These are phyloP conservation scores for Talaromyces marneffei DNA, from an alignment of 2,329 filamentous ascomycete species.

Conservation along the genomic window DNA sequence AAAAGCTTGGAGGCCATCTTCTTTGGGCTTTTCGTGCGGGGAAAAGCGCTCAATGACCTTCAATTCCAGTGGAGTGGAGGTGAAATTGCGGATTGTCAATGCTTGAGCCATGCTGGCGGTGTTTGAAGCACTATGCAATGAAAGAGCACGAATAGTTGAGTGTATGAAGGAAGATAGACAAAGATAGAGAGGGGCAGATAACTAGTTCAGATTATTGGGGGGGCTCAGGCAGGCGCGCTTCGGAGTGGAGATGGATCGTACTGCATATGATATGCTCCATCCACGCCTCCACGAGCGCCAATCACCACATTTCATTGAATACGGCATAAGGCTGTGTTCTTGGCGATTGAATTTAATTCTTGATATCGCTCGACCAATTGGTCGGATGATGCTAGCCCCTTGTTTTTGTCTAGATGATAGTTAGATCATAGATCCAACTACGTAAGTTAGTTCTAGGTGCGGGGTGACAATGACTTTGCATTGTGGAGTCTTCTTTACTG, in stretches of 20 bases:
- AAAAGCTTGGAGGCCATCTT: conserved; percentile 24
- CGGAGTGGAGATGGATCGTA: conserved; percentile 8
- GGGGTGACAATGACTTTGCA: too few relatives aligned
- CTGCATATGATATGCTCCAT: neutral
- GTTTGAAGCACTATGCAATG: neutral
- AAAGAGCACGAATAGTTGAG: too few relatives aligned
- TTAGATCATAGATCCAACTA: neutral
- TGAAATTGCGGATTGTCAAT: conserved; percentile 77
- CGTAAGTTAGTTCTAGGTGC: neutral
- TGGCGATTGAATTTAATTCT: neutral
- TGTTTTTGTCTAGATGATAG: too few relatives aligned
- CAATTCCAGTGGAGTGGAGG: conserved; percentile 65
- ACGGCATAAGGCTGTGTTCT: too few relatives aligned
- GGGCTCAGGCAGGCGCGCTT: conserved; percentile 2
- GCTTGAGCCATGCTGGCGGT: conserved; percentile 32
- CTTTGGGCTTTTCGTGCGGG: conserved; percentile 38
- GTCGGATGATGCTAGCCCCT: neutral
- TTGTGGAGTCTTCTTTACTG: neutral
- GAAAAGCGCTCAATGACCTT: conserved; percentile 69
- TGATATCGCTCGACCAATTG: neutral
- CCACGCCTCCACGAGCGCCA: conserved; percentile 1
- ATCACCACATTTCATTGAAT: neutral
- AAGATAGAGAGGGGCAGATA: too few relatives aligned
- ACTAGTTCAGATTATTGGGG: neutral
- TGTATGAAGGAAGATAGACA: neutral